Base-by-base conservation (phyloP, 257 asterid species). In the Vinca minor region DNA sequence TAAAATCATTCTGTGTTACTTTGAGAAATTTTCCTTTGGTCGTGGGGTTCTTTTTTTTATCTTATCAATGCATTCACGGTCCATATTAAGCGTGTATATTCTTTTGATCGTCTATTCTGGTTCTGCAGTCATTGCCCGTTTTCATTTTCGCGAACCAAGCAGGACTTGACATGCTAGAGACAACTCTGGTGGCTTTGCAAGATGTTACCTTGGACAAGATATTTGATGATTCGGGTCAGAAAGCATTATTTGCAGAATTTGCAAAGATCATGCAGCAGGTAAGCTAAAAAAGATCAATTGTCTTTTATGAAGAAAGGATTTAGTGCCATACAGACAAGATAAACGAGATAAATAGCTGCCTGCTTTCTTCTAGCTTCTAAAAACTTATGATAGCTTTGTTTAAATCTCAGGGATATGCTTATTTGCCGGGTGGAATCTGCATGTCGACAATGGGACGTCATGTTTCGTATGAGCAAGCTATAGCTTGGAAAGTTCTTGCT, bases 361-460 rank as follows among this genome's bases (percentile, higher is more conserved):
- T n/a, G n/a, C n/a, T n/a, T n/a, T n/a, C n/a, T n/a, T n/a, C n/a
- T n/a, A n/a, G n/a, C n/a, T n/a, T n/a, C n/a, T n/a, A n/a, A n/a
- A n/a, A 44, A 50, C 14, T 1, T 4, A 7, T 4, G 1, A 23
- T 18, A n/a, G n/a, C n/a, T n/a, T 7, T 29, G 2, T 52, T 54
- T 21, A 23, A 41, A 28, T 52, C 9, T 39, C 77, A 93, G 97
- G 99, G 97, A 39, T 86, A 75, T 25, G 74, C 93, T 0, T 83
- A 76, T 75, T 73, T 94, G 81, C 91, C 99, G 0, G 96, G 91
- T 36, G 97, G 97, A 4, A 76, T 94, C 42, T 90, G 97, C 81
- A 72, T 83, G 83, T 94, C 99, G 46, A 87, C 95, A 9, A 94
- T 94, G 99, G 99, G 99, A 3, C 94, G 99, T 4, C 96, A 85